Evolutionary conservation across 2,329 filamentous ascomycete species (phyloP), one percentile per base, ranked within the genome.

Genomic region (Zymoseptoria crescenta): DNA sequence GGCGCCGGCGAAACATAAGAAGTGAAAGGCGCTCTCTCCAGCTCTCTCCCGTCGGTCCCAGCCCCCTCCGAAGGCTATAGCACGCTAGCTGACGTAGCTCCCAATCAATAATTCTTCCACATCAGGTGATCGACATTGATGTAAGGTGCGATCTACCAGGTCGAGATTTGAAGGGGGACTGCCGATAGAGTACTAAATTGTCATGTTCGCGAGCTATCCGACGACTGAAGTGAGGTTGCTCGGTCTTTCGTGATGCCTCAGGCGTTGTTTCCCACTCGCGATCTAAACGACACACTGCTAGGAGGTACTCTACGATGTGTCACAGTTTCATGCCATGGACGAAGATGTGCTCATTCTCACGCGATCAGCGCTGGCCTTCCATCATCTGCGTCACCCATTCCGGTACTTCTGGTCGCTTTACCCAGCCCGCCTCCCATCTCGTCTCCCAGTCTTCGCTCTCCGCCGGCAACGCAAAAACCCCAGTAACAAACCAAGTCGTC

Each of bases 381-480:
- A 45, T 7, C 16, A 45, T 45, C 35, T 16, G 35, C 3, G 1
- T 45, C 35, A 71, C 58, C 70, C 70, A 72, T 4, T 28, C 55
- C 20, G 69, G 69, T 19, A 71, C 52, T 8, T 57, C 29, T 8
- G 68, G 69, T 48, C 53, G 66, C 57, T 61, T 63, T 60, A 72
- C 72, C 76, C 75, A 77, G 16, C 54, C 82, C 63, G 80, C 75
- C 55, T 84, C 76, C 75, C 84, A 88, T 57, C 72, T 77, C 59
- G 75, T 73, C 65, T 74, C 79, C 65, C 78, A 76, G 1, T 83
- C 78, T 21, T 80, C 79, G 20, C 78, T 75, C 8, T 79, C 80
- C 6, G 77, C 76, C 0, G 87, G 87, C 72, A 88, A 80, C 19
- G 86, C 88, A 74, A 87, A 91, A 29, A 92, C 82, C 3, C 81